Evolutionary conservation across 768 basidiomycete genomes (phyloP).

Genomic region (Suillus hirtellus): DNA sequence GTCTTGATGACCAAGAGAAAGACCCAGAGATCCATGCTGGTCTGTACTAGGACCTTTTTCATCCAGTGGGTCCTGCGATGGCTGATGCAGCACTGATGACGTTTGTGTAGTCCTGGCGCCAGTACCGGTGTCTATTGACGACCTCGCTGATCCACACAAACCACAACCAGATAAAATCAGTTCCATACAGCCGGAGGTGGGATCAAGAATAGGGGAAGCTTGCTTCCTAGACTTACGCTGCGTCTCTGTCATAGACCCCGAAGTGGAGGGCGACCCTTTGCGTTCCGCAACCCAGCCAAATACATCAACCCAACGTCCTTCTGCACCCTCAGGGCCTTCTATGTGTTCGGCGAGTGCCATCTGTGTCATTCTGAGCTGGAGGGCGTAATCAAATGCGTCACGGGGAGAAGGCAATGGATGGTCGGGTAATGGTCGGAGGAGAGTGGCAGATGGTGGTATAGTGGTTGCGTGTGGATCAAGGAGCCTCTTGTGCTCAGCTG

Average conservation of each 20-base stretch:
- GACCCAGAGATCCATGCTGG: conserved; percentile 9
- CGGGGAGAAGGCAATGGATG: conserved; percentile 50
- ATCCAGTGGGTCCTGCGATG: conserved; percentile 14
- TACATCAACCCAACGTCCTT: conserved; percentile 77
- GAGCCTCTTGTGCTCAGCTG: conserved; percentile 14
- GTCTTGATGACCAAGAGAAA: conserved; percentile 3
- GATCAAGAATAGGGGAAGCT: background rate
- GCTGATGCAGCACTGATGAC: conserved; percentile 18
- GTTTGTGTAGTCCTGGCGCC: conserved; percentile 24
- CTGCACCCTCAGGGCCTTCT: conserved; percentile 84
- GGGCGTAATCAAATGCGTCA: conserved; percentile 71
- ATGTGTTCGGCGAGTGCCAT: conserved; percentile 78
- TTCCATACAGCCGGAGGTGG: background rate
- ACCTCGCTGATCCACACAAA: conserved; percentile 24
- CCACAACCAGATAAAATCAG: conserved; percentile 9
- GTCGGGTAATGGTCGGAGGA: conserved; percentile 49
- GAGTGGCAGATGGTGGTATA: conserved; percentile 41
- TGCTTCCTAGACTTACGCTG: conserved; percentile 23
- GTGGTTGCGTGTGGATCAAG: conserved; percentile 31
- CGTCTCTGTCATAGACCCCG: conserved; percentile 20
- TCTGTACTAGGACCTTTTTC: conserved; percentile 14
- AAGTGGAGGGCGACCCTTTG: conserved; percentile 29
- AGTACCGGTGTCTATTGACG: conserved; percentile 31
- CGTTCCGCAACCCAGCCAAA: conserved; percentile 84
- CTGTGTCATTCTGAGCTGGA: conserved; percentile 87